Conservation (phyloP, 1,139 yeast species). For the Suhomyces maxii region DNA sequence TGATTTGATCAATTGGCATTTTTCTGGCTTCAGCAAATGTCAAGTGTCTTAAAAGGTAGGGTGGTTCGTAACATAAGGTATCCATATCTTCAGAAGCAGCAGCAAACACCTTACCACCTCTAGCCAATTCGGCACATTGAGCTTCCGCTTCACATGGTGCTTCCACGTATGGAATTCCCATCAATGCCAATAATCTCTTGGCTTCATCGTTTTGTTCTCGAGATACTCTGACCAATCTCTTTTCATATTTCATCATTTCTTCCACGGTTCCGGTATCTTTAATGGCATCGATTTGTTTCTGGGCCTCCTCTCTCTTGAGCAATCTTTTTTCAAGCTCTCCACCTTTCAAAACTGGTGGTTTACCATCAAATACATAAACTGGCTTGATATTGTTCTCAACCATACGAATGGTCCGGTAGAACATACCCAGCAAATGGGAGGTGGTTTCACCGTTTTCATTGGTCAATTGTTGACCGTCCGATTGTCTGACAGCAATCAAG, state of each 20-base stretch:
- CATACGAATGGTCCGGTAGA: conserved; percentile 85
- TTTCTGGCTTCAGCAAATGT: conserved; percentile 94
- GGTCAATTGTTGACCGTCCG: conserved; percentile 92
- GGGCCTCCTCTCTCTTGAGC: conserved; percentile 81
- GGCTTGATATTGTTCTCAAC: conserved; percentile 94
- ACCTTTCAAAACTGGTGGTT: conserved; percentile 88
- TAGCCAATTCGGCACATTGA: conserved; percentile 92
- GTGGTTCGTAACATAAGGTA: conserved; percentile 88
- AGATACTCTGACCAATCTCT: conserved; percentile 86
- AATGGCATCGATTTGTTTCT: conserved; percentile 64
- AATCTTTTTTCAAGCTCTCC: conserved; percentile 89
- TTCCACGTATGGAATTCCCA: conserved; percentile 93
- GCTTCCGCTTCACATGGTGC: conserved; percentile 99
- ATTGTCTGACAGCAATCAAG: conserved; percentile 92
- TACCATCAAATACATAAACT: conserved; percentile 94
- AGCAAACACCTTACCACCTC: conserved; percentile 86
- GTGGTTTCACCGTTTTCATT: conserved; percentile 92
- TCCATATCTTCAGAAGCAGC: conserved; percentile 99
- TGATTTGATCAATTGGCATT: conserved; percentile 86
- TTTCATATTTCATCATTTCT: conserved; percentile 73
- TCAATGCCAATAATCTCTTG: conserved; percentile 67
- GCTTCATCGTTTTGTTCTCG: conserved; percentile 94
- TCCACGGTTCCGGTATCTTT: conserved; percentile 81
- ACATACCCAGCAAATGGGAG: conserved; percentile 93
- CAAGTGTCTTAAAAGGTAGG: conserved; percentile 78